Evolutionary conservation across 176 grass and related monocot genomes (phyloP).

Genomic region (Alopecurus myosuroides): DNA sequence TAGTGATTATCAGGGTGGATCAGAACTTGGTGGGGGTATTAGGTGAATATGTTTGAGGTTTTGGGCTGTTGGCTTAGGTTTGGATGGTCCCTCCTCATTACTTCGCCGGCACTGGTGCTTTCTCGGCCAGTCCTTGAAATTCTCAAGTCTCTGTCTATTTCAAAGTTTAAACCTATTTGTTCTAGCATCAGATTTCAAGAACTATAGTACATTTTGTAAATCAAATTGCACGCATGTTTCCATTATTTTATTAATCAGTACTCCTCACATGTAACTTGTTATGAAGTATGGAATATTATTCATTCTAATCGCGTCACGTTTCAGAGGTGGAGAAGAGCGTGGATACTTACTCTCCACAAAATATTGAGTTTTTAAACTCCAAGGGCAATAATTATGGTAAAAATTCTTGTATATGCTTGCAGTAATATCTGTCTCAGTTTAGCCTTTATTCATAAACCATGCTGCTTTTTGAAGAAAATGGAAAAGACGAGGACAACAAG

Average conservation of each 20-base stretch:
- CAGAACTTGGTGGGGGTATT: background rate
- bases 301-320: constrained; percentile 12
- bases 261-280: background rate
- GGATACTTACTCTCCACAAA: constrained; percentile 60
- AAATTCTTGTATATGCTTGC: background rate
- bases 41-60: background rate
- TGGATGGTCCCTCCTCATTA: background rate
- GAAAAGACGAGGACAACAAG: constrained; percentile 8
- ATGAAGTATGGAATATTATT: constrained; percentile 15
- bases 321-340: constrained; percentile 63
- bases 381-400: constrained; percentile 43
- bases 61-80: constrained; percentile 7
- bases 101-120: background rate
- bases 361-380: constrained; percentile 38
- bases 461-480: constrained; percentile 14
- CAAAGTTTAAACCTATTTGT: background rate
- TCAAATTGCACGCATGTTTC: background rate
- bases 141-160: background rate
- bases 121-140: background rate
- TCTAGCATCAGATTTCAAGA: background rate
- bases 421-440: background rate
- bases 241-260: constrained; percentile 6
- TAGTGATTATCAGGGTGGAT: background rate
- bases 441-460: background rate
- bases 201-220: background rate